Conservation (phyloP, 139 green algal genomes). For the Micractinium conductrix region DNA sequence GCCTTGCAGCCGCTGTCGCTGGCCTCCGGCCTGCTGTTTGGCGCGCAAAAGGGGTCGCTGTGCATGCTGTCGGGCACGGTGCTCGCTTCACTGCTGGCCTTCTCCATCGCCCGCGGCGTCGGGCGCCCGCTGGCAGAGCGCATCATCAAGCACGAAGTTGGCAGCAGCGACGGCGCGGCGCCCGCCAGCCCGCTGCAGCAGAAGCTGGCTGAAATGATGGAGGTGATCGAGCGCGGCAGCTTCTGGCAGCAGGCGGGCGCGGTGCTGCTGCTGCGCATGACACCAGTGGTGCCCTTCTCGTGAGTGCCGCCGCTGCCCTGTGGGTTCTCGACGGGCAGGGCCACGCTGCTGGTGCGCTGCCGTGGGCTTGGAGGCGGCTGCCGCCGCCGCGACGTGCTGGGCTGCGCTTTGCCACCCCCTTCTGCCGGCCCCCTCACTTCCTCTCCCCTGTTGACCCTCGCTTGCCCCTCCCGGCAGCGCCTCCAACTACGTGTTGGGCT, state of each 20-base stretch:
- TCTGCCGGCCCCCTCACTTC: background rate
- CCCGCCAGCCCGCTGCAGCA: background rate
- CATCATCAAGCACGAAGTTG: constrained; percentile 27
- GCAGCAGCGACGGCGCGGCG: background rate
- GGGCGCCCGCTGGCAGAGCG: constrained; percentile 23
- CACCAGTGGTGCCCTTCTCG: constrained; percentile 82
- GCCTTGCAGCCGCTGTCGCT: constrained; percentile 76
- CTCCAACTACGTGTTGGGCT: constrained; percentile 86
- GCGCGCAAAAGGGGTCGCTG: constrained; percentile 60
- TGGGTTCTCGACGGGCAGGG: too few species aligned
- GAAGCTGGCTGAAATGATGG: constrained; percentile 57
- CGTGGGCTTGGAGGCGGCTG: too few species aligned
- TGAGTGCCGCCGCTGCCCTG: constrained; percentile 10
- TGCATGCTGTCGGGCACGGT: constrained; percentile 37
- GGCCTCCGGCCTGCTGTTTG: constrained; percentile 83
- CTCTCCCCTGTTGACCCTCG: background rate
- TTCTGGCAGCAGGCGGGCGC: constrained; percentile 76
- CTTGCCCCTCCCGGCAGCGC: constrained; percentile 51
- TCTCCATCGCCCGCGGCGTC: constrained; percentile 39
- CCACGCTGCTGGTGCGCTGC: too few species aligned
- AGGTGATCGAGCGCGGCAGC: constrained; percentile 70
- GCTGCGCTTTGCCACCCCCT: too few species aligned
- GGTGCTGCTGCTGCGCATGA: constrained; percentile 79
- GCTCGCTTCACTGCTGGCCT: constrained; percentile 37
- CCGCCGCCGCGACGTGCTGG: too few species aligned